Conservation (phyloP, 306 rosid genomes). For the Astragalus membranaceus region DNA sequence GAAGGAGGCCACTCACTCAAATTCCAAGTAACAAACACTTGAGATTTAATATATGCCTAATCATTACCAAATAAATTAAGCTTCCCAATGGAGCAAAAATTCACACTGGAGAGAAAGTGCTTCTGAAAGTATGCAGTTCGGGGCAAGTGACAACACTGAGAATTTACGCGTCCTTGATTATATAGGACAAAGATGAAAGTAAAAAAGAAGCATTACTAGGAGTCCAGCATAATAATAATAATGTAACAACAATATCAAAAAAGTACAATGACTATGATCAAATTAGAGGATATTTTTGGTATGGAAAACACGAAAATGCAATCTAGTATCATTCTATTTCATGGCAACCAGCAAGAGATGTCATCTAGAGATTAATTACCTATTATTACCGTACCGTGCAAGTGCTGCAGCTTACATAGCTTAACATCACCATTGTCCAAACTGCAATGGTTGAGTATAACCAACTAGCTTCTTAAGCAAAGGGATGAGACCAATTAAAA, state of each 20-base stretch:
- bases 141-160: neutral
- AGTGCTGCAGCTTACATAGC: slow-evolving; percentile 28
- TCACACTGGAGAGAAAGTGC: neutral
- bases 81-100: no score
- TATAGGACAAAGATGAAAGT: slow-evolving; percentile 9
- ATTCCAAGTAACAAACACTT: no score
- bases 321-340: neutral
- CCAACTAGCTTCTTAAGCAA: slow-evolving; percentile 50
- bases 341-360: slow-evolving; percentile 8
- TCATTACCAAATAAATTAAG: neutral
- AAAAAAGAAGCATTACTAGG: slow-evolving; percentile 31
- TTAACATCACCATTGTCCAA: slow-evolving; percentile 43
- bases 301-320: neutral
- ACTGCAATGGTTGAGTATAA: slow-evolving; percentile 53
- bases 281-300: slow-evolving; percentile 15
- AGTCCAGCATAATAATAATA: slow-evolving; percentile 35
- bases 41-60: no score
- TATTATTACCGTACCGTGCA: slow-evolving; percentile 32
- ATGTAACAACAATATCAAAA: slow-evolving; percentile 40
- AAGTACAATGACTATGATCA: slow-evolving; percentile 26
- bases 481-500: slow-evolving; percentile 70
- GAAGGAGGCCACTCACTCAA: no score
- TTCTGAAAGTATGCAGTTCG: neutral
- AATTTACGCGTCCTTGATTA: slow-evolving; percentile 20
- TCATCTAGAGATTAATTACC: slow-evolving; percentile 22